Base-by-base conservation (phyloP, 768 basidiomycete genomes). In the Daedaleopsis sinensis region DNA sequence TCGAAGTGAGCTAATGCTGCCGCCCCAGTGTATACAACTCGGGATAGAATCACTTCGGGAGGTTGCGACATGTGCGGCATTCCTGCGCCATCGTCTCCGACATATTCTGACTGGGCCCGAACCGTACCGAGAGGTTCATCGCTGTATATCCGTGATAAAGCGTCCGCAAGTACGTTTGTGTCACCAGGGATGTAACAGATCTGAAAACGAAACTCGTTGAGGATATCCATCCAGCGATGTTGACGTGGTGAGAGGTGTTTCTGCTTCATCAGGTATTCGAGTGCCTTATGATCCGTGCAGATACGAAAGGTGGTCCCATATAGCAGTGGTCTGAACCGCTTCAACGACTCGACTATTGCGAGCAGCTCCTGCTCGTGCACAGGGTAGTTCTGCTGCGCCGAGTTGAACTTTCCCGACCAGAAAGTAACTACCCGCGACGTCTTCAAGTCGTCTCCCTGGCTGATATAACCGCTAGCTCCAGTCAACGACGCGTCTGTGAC, bases 351-450 rank as follows among this genome's bases (percentile, higher is more conserved):
- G 0, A 82, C 65, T 0, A 75, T 73, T 0, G 71, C 71, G 12
- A 74, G 55, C 12, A 73, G 44, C 38, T 80, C 79, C 11, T 72
- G 65, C 59, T 79, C 77, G 55, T 76, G 76, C 0, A 77, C 75
- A n/a, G 75, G 72, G 51, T 80, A 79, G 49, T 72, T 67, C 52
- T 67, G 67, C 46, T 73, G 70, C 1, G 68, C 66, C 0, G 68
- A 32, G 11, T 61, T 68, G 23, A 58, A 65, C 39, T 73, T 74
- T 13, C 63, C 70, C 0, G 66, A 73, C 62, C 63, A 72, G 52
- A 73, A 72, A 0, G 66, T 64, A 12, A 67, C 57, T 13, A 70
- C 56, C 3, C 46, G 16, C 0, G 65, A 64, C 0, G 51, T 68
- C 13, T 62, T 32, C 1, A 59, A 19, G 7, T 69, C 64, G 1